Evolutionary conservation across 192 early-diverging fungal species (phyloP).

Genomic region (Linnemannia zychae): DNA sequence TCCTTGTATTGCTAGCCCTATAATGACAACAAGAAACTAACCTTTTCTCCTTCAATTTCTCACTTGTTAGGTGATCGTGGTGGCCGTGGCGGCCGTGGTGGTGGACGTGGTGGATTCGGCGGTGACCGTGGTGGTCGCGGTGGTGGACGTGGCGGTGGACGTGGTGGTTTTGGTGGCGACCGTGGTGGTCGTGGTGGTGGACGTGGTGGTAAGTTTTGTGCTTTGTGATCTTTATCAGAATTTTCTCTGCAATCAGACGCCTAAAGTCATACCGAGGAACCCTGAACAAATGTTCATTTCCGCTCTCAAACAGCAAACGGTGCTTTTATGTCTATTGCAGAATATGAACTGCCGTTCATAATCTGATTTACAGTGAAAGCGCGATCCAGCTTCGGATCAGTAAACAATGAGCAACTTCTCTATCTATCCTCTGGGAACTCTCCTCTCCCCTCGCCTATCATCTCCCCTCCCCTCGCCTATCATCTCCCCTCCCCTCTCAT

Average conservation of each 20-base stretch:
- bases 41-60: not conserved
- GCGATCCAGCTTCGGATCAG: conserved; percentile 42
- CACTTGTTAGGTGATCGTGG: conserved; percentile 50
- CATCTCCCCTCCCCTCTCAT: not conserved
- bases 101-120: conserved; percentile 52
- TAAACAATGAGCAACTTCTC: conserved; percentile 1
- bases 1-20: too few species aligned
- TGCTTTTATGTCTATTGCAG: conserved; percentile 9
- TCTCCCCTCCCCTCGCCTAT: not conserved
- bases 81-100: conserved; percentile 36
- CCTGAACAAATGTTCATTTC: not conserved
- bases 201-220: conserved; percentile 59
- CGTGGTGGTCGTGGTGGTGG: conserved; percentile 67
- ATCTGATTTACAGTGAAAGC: conserved; percentile 55
- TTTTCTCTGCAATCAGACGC: conserved; percentile 15
- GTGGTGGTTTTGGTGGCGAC: conserved; percentile 67
- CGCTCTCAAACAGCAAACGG: not conserved
- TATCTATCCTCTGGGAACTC: conserved; percentile 1
- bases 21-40: not conserved
- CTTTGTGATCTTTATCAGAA: conserved; percentile 26
- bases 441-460: not conserved
- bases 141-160: conserved; percentile 58
- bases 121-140: conserved; percentile 58
- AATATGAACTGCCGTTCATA: conserved; percentile 21
- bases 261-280: conserved; percentile 15